These are phyloP conservation scores for Paecilomyces niveus DNA, from an alignment of 2,329 filamentous ascomycete genomes.

Conservation along the genomic window DNA sequence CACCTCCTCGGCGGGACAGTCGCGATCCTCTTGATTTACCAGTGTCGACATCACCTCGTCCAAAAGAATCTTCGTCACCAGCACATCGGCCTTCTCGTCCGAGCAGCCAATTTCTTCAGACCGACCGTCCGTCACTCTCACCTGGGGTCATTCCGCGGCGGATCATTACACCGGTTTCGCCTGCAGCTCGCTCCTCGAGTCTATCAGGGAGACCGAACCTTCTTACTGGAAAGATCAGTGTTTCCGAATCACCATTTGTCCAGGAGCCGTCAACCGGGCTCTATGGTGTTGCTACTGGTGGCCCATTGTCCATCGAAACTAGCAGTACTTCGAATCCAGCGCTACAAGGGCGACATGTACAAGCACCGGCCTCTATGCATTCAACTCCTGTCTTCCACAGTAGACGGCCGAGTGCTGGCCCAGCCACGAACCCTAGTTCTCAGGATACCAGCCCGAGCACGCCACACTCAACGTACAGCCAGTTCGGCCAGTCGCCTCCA, in stretches of 20 bases:
- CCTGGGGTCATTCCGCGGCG: conserved; percentile 23
- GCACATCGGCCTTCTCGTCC: conserved; percentile 5
- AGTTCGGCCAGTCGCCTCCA: conserved; percentile 24
- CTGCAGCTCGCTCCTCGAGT: conserved; percentile 27
- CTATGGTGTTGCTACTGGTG: conserved; percentile 18
- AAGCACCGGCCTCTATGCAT: conserved; percentile 16
- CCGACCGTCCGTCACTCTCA: conserved; percentile 24
- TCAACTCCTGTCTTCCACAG: conserved; percentile 27
- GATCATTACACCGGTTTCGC: conserved; percentile 28
- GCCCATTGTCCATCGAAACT: conserved; percentile 18
- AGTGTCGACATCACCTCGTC: conserved; percentile 15
- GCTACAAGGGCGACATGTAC: conserved; percentile 8
- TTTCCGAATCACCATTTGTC: conserved; percentile 28
- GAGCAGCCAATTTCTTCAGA: conserved; percentile 7
- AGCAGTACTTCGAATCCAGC: conserved; percentile 10
- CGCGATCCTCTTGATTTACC: conserved; percentile 19
- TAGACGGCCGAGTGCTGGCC: conserved; percentile 23
- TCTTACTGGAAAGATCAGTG: conserved; percentile 22
- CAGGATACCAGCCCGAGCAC: conserved; percentile 30
- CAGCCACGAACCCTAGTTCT: conserved; percentile 23
- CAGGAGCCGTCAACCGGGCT: conserved; percentile 23
- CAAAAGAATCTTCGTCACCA: conserved; percentile 22
- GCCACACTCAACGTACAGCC: conserved; percentile 24
- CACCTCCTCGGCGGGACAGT: conserved; percentile 7
- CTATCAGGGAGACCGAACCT: conserved; percentile 15